phyloP scores from a whole-genome alignment of 495 filamentous ascomycete species.

The Trichodelitschia bisporula region DNA sequence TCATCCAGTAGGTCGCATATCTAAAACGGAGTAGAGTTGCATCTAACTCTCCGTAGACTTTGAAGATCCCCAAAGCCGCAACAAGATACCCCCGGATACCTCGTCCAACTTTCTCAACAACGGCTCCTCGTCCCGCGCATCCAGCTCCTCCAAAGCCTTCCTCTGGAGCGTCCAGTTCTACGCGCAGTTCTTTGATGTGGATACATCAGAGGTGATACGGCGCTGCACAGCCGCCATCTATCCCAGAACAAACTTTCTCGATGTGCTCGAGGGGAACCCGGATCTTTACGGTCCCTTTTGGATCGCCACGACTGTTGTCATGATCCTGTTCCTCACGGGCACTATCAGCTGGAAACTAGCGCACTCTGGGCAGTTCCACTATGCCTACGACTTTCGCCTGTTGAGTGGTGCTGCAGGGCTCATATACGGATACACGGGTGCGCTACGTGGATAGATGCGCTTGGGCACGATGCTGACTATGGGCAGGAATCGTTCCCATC shows the following conservation, averaged over 20 bases:
- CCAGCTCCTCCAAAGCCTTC: conserved; percentile 43
- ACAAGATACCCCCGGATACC: conserved; percentile 40
- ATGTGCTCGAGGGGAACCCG: conserved; percentile 89
- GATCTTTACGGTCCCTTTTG: conserved; percentile 92
- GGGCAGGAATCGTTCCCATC: conserved; percentile 41
- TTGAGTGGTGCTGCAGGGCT: conserved; percentile 65
- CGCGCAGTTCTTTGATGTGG: conserved; percentile 92
- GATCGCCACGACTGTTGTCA: conserved; percentile 93
- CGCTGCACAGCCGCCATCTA: conserved; percentile 68
- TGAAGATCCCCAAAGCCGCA: conserved; percentile 24
- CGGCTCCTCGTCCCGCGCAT: conserved; percentile 4
- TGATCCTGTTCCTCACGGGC: conserved; percentile 84
- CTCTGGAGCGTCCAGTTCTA: conserved; percentile 90
- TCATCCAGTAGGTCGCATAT: conserved; percentile 73
- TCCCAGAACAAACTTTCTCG: conserved; percentile 81
- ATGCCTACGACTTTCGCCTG: conserved; percentile 72
- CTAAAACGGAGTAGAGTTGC: too few species aligned
- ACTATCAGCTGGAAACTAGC: conserved; percentile 80
- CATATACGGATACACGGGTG: conserved; percentile 70
- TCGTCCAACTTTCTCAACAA: conserved; percentile 14
- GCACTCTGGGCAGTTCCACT: conserved; percentile 29
- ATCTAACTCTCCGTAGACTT: too few species aligned
- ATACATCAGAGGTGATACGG: conserved; percentile 63
- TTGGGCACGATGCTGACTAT: not conserved
- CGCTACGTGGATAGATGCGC: not conserved